phyloP scores from a whole-genome alignment of 75 land plant genomes.

The Ceratopteris richardii region DNA sequence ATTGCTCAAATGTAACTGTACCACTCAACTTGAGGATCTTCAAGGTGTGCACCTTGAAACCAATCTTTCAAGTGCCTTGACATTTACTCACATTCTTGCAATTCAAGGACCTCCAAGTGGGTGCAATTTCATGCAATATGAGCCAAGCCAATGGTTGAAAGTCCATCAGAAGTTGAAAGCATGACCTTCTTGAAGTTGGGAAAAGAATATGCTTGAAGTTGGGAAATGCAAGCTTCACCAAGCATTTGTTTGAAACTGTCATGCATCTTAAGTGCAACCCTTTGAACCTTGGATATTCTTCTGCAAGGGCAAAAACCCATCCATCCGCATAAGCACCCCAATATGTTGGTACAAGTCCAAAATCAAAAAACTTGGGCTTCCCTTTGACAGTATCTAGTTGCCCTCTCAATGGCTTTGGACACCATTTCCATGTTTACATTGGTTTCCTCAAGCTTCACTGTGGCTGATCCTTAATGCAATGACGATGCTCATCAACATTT shows the following conservation, averaged over 20 bases:
- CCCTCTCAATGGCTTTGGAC: too few relatives aligned
- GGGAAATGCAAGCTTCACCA: constrained; percentile 59
- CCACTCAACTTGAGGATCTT: constrained; percentile 57
- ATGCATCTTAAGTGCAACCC: constrained; percentile 76
- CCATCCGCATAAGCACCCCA: constrained; percentile 70
- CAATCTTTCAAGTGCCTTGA: constrained; percentile 52
- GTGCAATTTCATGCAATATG: constrained; percentile 75
- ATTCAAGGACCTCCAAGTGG: constrained; percentile 56
- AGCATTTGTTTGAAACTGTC: constrained; percentile 60
- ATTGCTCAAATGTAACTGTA: constrained; percentile 41
- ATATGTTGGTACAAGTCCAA: constrained; percentile 60
- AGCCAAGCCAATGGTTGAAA: constrained; percentile 69
- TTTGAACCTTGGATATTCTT: constrained; percentile 49
- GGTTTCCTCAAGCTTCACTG: too few relatives aligned
- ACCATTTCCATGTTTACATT: too few relatives aligned
- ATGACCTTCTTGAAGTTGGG: constrained; percentile 53
- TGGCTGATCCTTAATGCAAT: too few relatives aligned
- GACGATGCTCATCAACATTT: too few relatives aligned
- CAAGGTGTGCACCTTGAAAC: constrained; percentile 65
- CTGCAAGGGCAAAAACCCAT: constrained; percentile 60
- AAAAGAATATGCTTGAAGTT: constrained; percentile 44
- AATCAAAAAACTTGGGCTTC: constrained; percentile 85
- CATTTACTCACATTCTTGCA: constrained; percentile 67
- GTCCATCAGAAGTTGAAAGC: constrained; percentile 65
- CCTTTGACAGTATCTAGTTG: constrained; percentile 69